Base-by-base conservation (phyloP, 495 filamentous ascomycete genomes). In the Xylaria telfairii region DNA sequence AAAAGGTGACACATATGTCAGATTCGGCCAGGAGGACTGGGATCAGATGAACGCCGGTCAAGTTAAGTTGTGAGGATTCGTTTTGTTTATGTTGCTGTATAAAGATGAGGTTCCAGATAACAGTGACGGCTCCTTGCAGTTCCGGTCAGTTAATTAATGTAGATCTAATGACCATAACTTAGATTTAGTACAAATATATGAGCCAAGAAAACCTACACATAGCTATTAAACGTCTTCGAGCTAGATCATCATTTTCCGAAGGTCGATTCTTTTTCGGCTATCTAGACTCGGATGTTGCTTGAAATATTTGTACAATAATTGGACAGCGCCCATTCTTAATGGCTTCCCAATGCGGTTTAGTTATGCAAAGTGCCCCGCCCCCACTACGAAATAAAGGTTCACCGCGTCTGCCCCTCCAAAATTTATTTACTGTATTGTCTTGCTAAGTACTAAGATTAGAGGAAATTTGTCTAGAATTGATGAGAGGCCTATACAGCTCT, bases 21-120 rank as follows among this genome's bases (percentile, higher is more conserved):
- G 76, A 41, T 97, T 97, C 75, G 79, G 79, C 24, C 75, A 80
- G 72, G 81, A 80, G 71, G 91, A 96, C 53, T 95, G 93, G 92
- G 81, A 87, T 44, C 84, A 81, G 51, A 73, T 97, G 75, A 86
- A 82, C 54, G 87, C 81, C 15, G 93, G 93, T 10, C 84, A 85
- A 71, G 91, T 93, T 26, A 94, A 89, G 80, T 82, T 96, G 67
- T 96, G 79, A 80, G 49, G 5, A 21, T 21, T 28, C 17, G 24
- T 19, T 19, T 17, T 21, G 10, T 21, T 4, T 59, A 4, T 37
- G 19, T 59, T 21, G 15, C 17, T 59, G 15, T 10, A n/a, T 57
- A 34, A 32, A 51, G 56, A 30, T 34, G 4, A 28, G 51, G 51
- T 26, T 2, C 24, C 12, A 19, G 30, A 32, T 30, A 54, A 6